Evolutionary conservation across 805 yeast species (phyloP), one percentile per base, ranked within the genome.

Genomic region (Candida broadrunensis): DNA sequence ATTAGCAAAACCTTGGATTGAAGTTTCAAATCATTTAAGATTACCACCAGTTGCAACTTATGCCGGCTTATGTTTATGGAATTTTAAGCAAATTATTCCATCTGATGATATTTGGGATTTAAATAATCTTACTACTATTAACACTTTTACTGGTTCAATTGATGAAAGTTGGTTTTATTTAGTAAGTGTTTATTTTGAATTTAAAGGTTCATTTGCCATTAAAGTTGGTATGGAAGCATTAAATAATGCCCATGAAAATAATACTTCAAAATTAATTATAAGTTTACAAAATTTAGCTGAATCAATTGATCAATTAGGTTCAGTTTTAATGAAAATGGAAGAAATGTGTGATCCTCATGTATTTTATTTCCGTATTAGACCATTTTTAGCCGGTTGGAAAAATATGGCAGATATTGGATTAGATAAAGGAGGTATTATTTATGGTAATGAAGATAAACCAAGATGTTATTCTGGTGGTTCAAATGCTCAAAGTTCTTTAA

Each of bases 101-200:
- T 39, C 45, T 5, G 55, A 48, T 46, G 63, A 45, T 51, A 60
- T 37, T 52, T 77, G 73, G 65, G 80, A 78, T 46, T 73, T 87
- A 34, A 81, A 83, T 39, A 82, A 84, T 52, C 67, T 90, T 42
- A 84, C 89, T 39, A 84, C 95, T 1, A 77, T 86, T 45, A 80
- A 78, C 58, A 88, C 97, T 1, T 91, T 82, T 58, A 89, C 97
- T 0, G 97, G 97, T 1, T 78, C 88, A 3, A 78, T 83, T 32
- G 97, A 90, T 63, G 98, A 90, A 63, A 78, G 85, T 49, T 90
- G 98, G 98, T 90, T 90, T 60, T 90, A 88, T 60, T 68, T 89
- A 44, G 91, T 90, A 8, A 83, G 93, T 53, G 91, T 88, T 1
- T 87, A 80, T 48, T 87, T 91, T 54, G 98, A 90, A 63, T 75